Conservation (phyloP, 1,284 basidiomycete species). For the Malassezia cuniculi region DNA sequence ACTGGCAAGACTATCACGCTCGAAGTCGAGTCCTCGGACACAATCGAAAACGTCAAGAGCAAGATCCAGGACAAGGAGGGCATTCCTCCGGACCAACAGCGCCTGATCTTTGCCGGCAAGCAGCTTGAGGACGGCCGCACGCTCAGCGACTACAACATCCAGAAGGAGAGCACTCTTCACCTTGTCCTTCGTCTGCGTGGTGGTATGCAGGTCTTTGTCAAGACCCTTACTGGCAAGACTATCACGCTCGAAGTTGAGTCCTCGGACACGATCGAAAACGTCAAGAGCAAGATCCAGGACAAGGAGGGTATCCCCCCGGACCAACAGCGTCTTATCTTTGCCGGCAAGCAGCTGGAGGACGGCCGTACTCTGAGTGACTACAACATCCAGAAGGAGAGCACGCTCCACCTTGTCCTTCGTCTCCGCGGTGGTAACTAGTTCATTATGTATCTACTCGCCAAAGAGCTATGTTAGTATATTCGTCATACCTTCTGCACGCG, state of each 20-base stretch:
- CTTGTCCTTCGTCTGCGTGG: constrained; percentile 72
- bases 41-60: constrained; percentile 54
- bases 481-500: constrained; percentile 63
- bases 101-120: constrained; percentile 36
- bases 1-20: constrained; percentile 47
- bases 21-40: constrained; percentile 47
- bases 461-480: constrained; percentile 21
- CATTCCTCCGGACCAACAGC: constrained; percentile 36
- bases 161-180: constrained; percentile 96
- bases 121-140: constrained; percentile 36
- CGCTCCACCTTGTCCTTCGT: constrained; percentile 37
- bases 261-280: constrained; percentile 47
- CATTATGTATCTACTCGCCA: constrained; percentile 17
- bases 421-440: constrained; percentile 32
- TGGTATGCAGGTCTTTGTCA: constrained; percentile 50
- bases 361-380: constrained; percentile 48
- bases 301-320: constrained; percentile 47
- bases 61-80: constrained; percentile 41
- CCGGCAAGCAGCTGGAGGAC: constrained; percentile 48
- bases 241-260: constrained; percentile 80
- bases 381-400: constrained; percentile 45
- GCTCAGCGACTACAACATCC: constrained; percentile 57
- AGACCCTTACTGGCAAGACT: constrained; percentile 88
- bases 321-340: constrained; percentile 49
- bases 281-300: constrained; percentile 43